Evolutionary conservation across 1,284 basidiomycete species (phyloP).

Genomic region (Fomitopsis pinicola): DNA sequence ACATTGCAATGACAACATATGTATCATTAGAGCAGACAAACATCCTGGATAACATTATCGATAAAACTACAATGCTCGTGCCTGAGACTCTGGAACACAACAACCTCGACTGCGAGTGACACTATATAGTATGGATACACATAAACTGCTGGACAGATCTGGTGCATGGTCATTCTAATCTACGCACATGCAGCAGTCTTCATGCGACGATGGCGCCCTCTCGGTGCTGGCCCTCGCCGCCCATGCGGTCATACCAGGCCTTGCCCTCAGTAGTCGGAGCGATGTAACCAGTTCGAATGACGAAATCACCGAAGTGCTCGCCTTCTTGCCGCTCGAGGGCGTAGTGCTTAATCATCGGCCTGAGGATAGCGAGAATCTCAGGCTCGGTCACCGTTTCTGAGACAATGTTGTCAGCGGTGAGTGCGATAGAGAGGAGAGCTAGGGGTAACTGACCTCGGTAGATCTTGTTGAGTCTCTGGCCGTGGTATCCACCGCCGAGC

Average conservation of each 20-base stretch:
- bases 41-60: neutral
- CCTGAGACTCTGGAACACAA: neutral
- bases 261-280: constrained; percentile 74
- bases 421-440: neutral
- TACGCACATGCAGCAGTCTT: neutral
- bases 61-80: neutral
- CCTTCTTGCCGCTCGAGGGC: constrained; percentile 87
- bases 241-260: constrained; percentile 79
- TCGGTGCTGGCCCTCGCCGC: constrained; percentile 59
- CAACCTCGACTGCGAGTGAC: neutral
- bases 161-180: neutral
- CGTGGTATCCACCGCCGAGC: constrained; percentile 92
- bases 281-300: constrained; percentile 85
- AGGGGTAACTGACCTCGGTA: constrained; percentile 56
- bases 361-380: constrained; percentile 88
- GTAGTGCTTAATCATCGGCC: constrained; percentile 92
- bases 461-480: constrained; percentile 92
- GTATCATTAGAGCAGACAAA: neutral
- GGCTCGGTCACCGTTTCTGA: constrained; percentile 89
- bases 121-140: neutral
- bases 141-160: neutral
- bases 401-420: neutral
- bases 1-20: neutral
- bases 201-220: constrained; percentile 21
- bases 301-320: constrained; percentile 95